Evolutionary conservation across 257 asterid species (phyloP), one percentile per base, ranked within the genome.

Genomic region (Jasminum sambac): DNA sequence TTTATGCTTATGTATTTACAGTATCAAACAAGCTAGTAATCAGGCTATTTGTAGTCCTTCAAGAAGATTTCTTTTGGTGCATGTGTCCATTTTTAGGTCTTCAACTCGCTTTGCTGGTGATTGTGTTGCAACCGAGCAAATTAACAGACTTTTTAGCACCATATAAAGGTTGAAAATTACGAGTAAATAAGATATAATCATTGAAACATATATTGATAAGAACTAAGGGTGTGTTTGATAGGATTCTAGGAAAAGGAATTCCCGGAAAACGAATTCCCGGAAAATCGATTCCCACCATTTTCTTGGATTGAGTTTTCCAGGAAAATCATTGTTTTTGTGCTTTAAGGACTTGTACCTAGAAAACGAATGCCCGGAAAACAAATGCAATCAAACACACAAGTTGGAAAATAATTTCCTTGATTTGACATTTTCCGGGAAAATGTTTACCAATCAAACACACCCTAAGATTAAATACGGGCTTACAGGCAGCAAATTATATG

Each of bases 31-130:
- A 91, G n/a, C n/a, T n/a, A n/a, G 80, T 89, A 95, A 71, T 86
- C 93, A 21, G 99, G 97, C 77, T 86, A 90, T 79, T 89, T 89
- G 88, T 91, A 91, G 76, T 95, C 99, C 88, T 91, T 95, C 17
- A 95, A 77, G 44, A 88, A 95, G 26, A 95, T 91, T 87, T 95
- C 99, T 77, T 88, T 91, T 72, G 96, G 98, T n/a, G 63, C 84
- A n/a, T n/a, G n/a, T 38, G 70, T 88, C 96, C 99, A 91, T 91
- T 11, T 41, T 77, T 48, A 86, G 74, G 74, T 92, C 97, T 78
- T 84, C 96, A 16, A 69, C 83, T 85, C 80, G 87, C 77, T 85
- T 88, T 9, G 91, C 66, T 59, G 74, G 52, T 63, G 85, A 76
- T 72, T 89, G 93, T 70, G 99, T 86, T 74, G 95, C 92, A 62